Conservation (phyloP, 305 asterid genomes). For the Solanum hybrid region DNA sequence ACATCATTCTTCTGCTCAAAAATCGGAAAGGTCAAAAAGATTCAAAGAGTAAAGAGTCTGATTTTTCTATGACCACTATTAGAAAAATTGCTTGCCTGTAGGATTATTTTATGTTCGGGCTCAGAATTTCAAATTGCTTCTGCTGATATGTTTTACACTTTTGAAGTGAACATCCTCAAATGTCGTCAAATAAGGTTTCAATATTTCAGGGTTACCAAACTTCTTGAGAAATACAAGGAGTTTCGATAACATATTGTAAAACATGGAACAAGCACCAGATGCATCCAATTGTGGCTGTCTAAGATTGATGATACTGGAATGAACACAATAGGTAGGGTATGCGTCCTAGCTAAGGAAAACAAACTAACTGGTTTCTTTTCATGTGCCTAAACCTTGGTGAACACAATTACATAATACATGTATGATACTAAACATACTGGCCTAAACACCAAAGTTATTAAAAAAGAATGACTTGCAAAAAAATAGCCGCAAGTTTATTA, state of each 20-base stretch:
- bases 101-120: not conserved
- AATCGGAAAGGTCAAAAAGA: not conserved
- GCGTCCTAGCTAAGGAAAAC: no score
- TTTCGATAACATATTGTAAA: not conserved
- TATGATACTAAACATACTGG: no score
- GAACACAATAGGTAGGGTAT: no score
- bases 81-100: not conserved
- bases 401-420: no score
- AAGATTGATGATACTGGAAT: no score
- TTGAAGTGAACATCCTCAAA: not conserved
- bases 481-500: no score
- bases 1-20: not conserved
- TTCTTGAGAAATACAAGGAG: no score
- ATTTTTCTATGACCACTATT: not conserved
- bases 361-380: no score
- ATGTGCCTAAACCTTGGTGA: no score
- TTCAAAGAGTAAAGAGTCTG: not conserved
- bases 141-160: not conserved
- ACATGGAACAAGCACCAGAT: not conserved
- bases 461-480: no score
- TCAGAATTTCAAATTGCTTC: not conserved
- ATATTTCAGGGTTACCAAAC: not conserved
- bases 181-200: not conserved
- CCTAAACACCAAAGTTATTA: no score
- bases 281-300: not conserved